Conservation (phyloP, 2,329 filamentous ascomycete genomes). For the Aurifilum marmelostoma region DNA sequence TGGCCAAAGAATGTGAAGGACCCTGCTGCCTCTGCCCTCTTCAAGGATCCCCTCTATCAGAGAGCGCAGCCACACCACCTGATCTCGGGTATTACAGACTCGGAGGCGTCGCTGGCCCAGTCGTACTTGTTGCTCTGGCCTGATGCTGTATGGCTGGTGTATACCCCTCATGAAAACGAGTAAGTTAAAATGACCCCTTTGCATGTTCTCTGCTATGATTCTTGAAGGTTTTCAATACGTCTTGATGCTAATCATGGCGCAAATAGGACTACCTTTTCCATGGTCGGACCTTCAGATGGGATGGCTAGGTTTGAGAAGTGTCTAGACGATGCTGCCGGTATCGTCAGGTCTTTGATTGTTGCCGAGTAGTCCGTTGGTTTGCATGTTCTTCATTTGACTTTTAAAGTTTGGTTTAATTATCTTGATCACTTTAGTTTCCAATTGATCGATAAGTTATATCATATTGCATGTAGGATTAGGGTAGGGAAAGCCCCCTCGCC, state of each 20-base stretch:
- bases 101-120: background rate
- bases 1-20: background rate
- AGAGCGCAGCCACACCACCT: slow-evolving; percentile 3
- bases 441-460: no score
- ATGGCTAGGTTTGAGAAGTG: background rate
- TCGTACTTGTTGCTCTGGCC: slow-evolving; percentile 7
- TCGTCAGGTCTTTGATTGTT: background rate
- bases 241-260: background rate
- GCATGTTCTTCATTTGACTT: no score
- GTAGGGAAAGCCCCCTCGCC: no score
- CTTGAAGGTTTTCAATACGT: background rate
- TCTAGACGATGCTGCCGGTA: background rate
- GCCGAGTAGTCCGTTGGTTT: background rate
- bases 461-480: background rate
- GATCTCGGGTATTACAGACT: slow-evolving; percentile 3
- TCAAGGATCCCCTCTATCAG: background rate
- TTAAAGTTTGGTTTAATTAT: no score
- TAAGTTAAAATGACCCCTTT: background rate
- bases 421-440: no score
- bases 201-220: no score
- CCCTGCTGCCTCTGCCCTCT: background rate
- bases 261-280: background rate
- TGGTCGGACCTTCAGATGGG: background rate
- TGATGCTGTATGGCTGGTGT: slow-evolving; percentile 6
- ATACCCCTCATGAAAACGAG: background rate